These are phyloP conservation scores for Claviceps sp. DNA, from an alignment of 2,329 filamentous ascomycete species.

Conservation along the genomic window DNA sequence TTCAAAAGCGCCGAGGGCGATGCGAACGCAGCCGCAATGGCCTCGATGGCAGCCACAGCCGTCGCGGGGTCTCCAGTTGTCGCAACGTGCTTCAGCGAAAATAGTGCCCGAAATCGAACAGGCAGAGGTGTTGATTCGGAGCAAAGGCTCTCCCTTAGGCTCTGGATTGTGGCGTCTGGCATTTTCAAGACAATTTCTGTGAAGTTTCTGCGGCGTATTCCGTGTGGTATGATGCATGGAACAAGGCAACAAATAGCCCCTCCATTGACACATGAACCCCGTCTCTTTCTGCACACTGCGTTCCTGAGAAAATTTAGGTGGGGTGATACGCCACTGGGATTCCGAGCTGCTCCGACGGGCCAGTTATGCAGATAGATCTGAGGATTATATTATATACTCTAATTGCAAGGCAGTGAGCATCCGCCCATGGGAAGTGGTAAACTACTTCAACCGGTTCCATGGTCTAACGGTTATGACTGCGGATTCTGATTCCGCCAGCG, in stretches of 20 bases:
- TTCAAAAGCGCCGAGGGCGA: slow-evolving; percentile 85
- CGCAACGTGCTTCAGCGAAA: slow-evolving; percentile 91
- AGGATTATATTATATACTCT: too few species aligned
- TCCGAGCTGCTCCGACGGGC: not conserved
- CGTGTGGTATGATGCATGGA: not conserved
- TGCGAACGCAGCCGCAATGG: slow-evolving; percentile 75
- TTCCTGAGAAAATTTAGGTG: slow-evolving; percentile 21
- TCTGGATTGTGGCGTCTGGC: slow-evolving; percentile 35
- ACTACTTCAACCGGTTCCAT: slow-evolving; percentile 19
- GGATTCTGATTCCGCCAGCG: slow-evolving; percentile 24
- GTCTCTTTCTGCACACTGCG: not conserved
- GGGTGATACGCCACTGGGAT: slow-evolving; percentile 13
- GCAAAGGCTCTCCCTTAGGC: slow-evolving; percentile 62
- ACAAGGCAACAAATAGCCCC: not conserved
- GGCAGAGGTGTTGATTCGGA: slow-evolving; percentile 74
- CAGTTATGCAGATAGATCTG: too few species aligned
- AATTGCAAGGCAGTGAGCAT: not conserved
- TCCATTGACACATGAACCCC: not conserved
- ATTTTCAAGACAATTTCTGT: slow-evolving; percentile 6
- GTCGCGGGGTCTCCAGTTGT: slow-evolving; percentile 50
- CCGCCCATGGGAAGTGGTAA: slow-evolving; percentile 13
- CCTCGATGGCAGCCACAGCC: slow-evolving; percentile 45
- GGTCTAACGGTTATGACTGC: slow-evolving; percentile 26
- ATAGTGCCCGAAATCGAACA: slow-evolving; percentile 86
- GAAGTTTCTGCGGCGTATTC: not conserved